A percentile compares a stretch with the other conserved stretches of the same genome.
Evolutionary conservation across 306 rosid species (phyloP).

Genomic region (Lathyrus sativus): DNA sequence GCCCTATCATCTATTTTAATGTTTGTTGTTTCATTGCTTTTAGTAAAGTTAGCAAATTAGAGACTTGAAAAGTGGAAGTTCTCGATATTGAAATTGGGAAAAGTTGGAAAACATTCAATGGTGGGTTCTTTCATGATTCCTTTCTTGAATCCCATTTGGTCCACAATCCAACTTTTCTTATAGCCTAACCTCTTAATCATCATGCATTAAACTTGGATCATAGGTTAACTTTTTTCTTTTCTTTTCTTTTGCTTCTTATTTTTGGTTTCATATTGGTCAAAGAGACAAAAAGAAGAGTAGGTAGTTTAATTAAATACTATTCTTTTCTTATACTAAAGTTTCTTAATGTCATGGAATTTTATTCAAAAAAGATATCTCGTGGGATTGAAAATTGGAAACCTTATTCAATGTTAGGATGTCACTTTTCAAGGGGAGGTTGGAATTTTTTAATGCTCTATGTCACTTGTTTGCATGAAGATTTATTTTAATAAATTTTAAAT

Average conservation of each 20-base stretch:
- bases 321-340: conserved; percentile 18
- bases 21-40: conserved; percentile 61
- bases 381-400: not conserved
- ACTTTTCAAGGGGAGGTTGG: not conserved
- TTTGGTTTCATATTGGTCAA: conserved; percentile 42
- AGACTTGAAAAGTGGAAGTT: conserved; percentile 64
- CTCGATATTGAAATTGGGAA: conserved; percentile 73
- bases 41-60: conserved; percentile 64
- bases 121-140: conserved; percentile 55
- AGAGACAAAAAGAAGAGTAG: conserved; percentile 43
- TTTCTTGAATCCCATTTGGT: conserved; percentile 51
- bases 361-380: not conserved
- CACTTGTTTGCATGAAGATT: too few relatives aligned
- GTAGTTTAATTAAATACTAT: conserved; percentile 7
- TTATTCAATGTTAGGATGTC: conserved; percentile 1
- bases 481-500: too few relatives aligned
- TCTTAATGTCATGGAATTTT: not conserved
- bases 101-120: conserved; percentile 62
- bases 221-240: conserved; percentile 17
- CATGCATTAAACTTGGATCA: conserved; percentile 43
- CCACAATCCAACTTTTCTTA: conserved; percentile 38
- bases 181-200: conserved; percentile 42
- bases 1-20: conserved; percentile 35
- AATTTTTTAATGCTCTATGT: not conserved
- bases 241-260: conserved; percentile 25